Evolutionary conservation across 495 filamentous ascomycete genomes (phyloP), one percentile per base, ranked within the genome.

Genomic region (Podospora bellae-mahoneyi): DNA sequence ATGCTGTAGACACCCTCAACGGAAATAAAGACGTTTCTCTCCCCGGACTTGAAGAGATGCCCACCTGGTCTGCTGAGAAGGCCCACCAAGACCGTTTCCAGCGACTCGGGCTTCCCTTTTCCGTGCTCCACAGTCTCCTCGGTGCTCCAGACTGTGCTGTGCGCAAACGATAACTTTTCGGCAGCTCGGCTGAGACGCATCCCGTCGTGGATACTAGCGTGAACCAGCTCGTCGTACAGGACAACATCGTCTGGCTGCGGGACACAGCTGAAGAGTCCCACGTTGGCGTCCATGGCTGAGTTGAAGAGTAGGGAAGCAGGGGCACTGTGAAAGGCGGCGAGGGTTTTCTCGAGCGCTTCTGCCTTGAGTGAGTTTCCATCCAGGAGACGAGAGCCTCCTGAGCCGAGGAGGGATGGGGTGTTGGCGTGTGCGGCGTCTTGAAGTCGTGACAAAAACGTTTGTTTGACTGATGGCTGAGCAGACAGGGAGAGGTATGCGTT

Each of bases 1-100:
- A 95, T 95, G 65, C 88, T 92, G 75, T 95, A 95, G n/a, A 93
- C 78, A 2, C 84, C 84, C 73, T 95, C 92, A 0, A 93, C 80
- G 1, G 88, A 87, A 23, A 94, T 81, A 71, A 94, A 88, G 6
- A 89, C 78, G 71, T 83, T 87, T 26, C 71, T 69, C 54, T 73
- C 71, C 2, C 85, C 82, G 16, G 68, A 71, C 39, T 27, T 62
- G 16, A 84, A 34, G 16, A 58, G 48, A 20, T 58, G 65, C 54
- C 18, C 66, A 69, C 34, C 53, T 10, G 55, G 32, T 5, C 55
- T 62, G 5, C 63, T 39, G 18, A 67, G 54, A 18, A 78, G 39
- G 55, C 72, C 63, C 30, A 9, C 55, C n/a, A 73, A 30, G 0
- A 71, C 64, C 30, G 68, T 34, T 28, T 74, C 70, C 3, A 80